These are phyloP conservation scores for Coemansia sp. DNA, from an alignment of 192 early-diverging fungal species.

Conservation along the genomic window DNA sequence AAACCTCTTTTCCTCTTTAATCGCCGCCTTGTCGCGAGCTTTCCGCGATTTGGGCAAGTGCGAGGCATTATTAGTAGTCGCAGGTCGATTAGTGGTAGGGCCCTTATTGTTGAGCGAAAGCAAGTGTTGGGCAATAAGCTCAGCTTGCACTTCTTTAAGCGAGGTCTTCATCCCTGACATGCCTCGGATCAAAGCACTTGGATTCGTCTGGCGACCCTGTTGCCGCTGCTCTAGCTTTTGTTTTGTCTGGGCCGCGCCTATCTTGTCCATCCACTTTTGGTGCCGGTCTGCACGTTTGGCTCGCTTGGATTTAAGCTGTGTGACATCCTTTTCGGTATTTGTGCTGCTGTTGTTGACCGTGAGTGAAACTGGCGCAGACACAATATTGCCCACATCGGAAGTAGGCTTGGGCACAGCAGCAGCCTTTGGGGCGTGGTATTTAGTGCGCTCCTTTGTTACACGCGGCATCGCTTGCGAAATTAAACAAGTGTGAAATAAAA, in stretches of 20 bases:
- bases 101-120: slow-evolving; percentile 7
- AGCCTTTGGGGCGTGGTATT: slow-evolving; percentile 26
- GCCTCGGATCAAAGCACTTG: slow-evolving; percentile 58
- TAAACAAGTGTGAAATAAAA: slow-evolving; percentile 2
- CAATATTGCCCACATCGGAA: slow-evolving; percentile 9
- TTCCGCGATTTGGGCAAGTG: slow-evolving; percentile 40
- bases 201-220: slow-evolving; percentile 46
- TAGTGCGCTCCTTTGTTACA: slow-evolving; percentile 26
- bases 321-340: not conserved
- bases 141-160: slow-evolving; percentile 32
- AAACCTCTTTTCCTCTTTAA: slow-evolving; percentile 72
- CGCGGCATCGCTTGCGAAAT: slow-evolving; percentile 24
- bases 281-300: slow-evolving; percentile 61
- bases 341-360: not conserved
- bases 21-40: slow-evolving; percentile 64
- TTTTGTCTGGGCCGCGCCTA: slow-evolving; percentile 57
- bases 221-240: slow-evolving; percentile 55
- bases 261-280: slow-evolving; percentile 67
- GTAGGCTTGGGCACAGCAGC: not conserved
- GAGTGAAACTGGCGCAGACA: slow-evolving; percentile 21
- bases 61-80: no score
- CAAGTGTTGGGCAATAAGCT: slow-evolving; percentile 22
- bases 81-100: not conserved
- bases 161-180: slow-evolving; percentile 56
- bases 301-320: slow-evolving; percentile 44